These are phyloP conservation scores for Candida tropicalis DNA, from an alignment of 1,139 yeast genomes.

Conservation along the genomic window DNA sequence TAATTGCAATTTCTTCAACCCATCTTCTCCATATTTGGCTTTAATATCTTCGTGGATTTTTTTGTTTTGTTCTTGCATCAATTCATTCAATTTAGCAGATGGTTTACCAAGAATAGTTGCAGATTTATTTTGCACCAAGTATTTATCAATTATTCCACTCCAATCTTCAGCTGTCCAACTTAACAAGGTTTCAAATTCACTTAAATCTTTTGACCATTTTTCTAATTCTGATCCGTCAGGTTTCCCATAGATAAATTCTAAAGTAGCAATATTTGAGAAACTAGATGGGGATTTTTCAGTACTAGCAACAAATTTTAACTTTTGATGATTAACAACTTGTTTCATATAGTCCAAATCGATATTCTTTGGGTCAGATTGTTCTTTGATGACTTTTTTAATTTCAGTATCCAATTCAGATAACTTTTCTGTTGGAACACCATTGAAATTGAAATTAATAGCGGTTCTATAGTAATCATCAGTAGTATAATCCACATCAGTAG, in stretches of 20 bases:
- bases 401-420: constrained; percentile 55
- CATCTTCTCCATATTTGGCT: constrained; percentile 55
- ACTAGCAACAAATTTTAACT: constrained; percentile 60
- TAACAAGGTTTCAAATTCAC: constrained; percentile 60
- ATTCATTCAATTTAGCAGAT: constrained; percentile 61
- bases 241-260: constrained; percentile 80
- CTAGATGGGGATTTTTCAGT: constrained; percentile 68
- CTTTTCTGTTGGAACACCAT: constrained; percentile 76
- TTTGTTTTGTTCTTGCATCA: constrained; percentile 53
- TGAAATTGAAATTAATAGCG: constrained; percentile 57
- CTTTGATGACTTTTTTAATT: constrained; percentile 51
- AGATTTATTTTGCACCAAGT: constrained; percentile 67
- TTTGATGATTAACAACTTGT: constrained; percentile 68
- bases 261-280: constrained; percentile 68
- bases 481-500: constrained; percentile 68
- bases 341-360: constrained; percentile 68
- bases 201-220: constrained; percentile 54
- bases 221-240: constrained; percentile 59
- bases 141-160: constrained; percentile 55
- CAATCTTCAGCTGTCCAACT: constrained; percentile 72
- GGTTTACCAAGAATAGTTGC: constrained; percentile 79
- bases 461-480: constrained; percentile 72
- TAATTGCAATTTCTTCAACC: constrained; percentile 54
- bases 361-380: constrained; percentile 48
- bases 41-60: constrained; percentile 52